Evolutionary conservation across 1,284 basidiomycete genomes (phyloP), one percentile per base, ranked within the genome.

Genomic region (Cronartium quercuum): DNA sequence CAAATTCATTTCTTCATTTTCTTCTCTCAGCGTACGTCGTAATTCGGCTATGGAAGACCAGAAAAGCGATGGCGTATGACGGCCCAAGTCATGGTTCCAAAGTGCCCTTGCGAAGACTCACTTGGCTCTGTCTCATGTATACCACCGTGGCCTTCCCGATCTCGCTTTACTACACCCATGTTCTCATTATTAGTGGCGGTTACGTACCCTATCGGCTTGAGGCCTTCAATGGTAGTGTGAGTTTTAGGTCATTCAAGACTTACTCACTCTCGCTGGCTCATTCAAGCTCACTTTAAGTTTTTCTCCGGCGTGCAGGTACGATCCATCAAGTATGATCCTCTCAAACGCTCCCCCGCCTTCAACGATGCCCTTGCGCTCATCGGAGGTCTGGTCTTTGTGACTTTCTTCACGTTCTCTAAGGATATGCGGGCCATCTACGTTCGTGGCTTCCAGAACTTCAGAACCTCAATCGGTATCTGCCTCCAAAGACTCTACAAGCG

Each of bases 91-190:
- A 73, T 41, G 55, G 42, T 12, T 64, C 62, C 9, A 73, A 73
- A 55, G 47, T 73, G 57, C 69, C 69, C 35, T 61, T 58, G 24
- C n/a, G 47, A 66, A 73, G 69, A 73, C 62, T 73, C 29, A 63
- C 69, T 38, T 73, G 69, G 69, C 62, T 73, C 5, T 73, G 69
- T 40, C 58, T 73, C 44, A 65, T 62, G 34, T 73, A 73, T 41
- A 66, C 63, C 6, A 66, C 37, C 35, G 63, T 64, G 6, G 69
- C 63, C 38, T 61, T 73, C n/a, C 69, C 69, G 6, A 51, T 73
- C 5, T 73, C 69, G 13, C 64, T 73, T 13, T 73, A 73, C 24
- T 73, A 73, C 15, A n/a, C 64, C 40, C 44, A 64, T 18, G 35
- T 64, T 38, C 40, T 61, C 24, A 18, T 73, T n/a, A 15, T 66